Conservation (phyloP, 1,284 basidiomycete species). For the Sphagnurus paluster region DNA sequence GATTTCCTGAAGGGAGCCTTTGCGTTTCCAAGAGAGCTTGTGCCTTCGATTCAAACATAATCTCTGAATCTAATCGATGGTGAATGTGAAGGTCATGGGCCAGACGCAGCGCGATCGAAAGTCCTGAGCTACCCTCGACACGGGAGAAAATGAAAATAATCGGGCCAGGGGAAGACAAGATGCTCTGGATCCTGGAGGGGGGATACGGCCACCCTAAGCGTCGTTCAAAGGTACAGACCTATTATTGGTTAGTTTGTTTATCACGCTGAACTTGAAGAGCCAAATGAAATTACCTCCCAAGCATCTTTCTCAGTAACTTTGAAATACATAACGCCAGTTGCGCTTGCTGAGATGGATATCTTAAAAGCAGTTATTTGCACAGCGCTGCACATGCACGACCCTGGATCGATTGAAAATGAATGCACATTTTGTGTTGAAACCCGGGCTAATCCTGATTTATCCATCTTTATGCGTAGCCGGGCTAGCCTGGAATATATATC, state of each 20-base stretch:
- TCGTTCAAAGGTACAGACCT: background rate
- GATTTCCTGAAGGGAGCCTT: conserved; percentile 45
- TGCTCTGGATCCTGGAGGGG: conserved; percentile 60
- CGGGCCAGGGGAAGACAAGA: conserved; percentile 55
- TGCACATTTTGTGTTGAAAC: conserved; percentile 44
- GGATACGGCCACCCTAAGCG: conserved; percentile 27
- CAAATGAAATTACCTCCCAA: conserved; percentile 14
- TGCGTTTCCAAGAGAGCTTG: conserved; percentile 21
- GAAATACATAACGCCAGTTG: conserved; percentile 2
- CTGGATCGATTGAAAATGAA: conserved; percentile 35
- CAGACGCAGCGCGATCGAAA: conserved; percentile 60
- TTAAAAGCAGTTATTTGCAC: conserved; percentile 24
- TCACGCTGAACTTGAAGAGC: background rate
- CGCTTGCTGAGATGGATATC: conserved; percentile 10
- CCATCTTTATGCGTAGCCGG: conserved; percentile 26
- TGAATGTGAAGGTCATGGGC: conserved; percentile 69
- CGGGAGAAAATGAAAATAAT: conserved; percentile 57
- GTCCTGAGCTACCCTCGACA: conserved; percentile 28
- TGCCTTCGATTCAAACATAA: conserved; percentile 50
- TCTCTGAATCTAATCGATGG: conserved; percentile 67
- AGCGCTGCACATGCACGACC: conserved; percentile 10
- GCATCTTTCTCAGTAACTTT: background rate
- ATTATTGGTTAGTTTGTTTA: background rate
- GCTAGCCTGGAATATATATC: conserved; percentile 29
- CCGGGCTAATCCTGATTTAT: conserved; percentile 18